phyloP scores from a whole-genome alignment of 164 flowering plant species.

The Platanus orientalis region DNA sequence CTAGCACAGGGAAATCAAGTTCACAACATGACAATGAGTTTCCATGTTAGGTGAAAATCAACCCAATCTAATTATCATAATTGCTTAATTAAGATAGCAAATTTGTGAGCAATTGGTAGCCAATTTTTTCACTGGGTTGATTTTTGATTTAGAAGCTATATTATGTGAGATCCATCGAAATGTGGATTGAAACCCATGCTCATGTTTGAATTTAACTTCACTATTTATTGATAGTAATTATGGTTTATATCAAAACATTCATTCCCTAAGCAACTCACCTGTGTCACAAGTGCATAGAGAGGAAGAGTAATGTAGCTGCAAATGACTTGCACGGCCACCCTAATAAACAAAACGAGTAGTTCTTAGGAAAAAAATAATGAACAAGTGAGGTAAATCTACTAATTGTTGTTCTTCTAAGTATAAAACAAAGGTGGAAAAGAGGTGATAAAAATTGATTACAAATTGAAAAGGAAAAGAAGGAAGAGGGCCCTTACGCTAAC shows the following conservation, averaged over 20 bases:
- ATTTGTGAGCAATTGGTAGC: not conserved
- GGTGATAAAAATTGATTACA: not conserved
- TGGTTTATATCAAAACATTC: not conserved
- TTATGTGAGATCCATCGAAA: not conserved
- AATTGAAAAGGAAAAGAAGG: not conserved
- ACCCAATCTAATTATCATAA: too few species aligned
- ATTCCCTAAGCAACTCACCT: constrained; percentile 26
- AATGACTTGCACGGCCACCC: constrained; percentile 54
- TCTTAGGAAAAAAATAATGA: not conserved
- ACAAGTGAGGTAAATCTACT: too few species aligned
- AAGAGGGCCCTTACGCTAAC: constrained; percentile 43
- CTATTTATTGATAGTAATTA: not conserved
- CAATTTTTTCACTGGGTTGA: too few species aligned
- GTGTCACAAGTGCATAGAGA: constrained; percentile 68
- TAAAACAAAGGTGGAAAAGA: not conserved
- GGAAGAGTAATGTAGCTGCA: constrained; percentile 73
- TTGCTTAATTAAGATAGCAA: too few species aligned
- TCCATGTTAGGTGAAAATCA: too few species aligned
- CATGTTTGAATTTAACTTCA: not conserved
- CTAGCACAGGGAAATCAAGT: too few species aligned
- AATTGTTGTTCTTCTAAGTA: not conserved
- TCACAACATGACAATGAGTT: too few species aligned
- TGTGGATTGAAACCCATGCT: too few species aligned
- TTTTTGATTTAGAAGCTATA: not conserved
- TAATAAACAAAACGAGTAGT: constrained; percentile 11